These are phyloP conservation scores for Curvularia verruculosa DNA, from an alignment of 2,329 filamentous ascomycete species.

Conservation along the genomic window DNA sequence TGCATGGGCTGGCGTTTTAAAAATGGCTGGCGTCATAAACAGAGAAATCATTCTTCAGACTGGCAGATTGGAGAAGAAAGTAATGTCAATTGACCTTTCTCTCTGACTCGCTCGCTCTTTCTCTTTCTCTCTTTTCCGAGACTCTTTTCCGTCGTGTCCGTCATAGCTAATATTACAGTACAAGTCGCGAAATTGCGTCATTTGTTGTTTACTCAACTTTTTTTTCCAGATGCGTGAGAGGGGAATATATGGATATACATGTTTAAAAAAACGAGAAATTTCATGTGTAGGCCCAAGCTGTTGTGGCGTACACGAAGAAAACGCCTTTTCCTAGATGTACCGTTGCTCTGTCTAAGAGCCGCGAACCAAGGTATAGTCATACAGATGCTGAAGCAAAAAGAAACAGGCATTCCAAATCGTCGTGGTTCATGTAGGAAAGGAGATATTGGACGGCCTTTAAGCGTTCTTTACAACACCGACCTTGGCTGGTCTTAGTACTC, in stretches of 20 bases:
- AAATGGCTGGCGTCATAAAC: constrained; percentile 13
- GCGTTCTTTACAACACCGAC: constrained; percentile 93
- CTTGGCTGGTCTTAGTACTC: constrained; percentile 89
- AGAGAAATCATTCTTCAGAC: neutral
- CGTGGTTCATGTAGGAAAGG: neutral
- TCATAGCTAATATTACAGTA: constrained; percentile 33
- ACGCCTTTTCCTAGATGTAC: constrained; percentile 28
- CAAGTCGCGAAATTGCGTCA: constrained; percentile 17
- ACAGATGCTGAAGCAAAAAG: constrained; percentile 23
- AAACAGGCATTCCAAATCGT: neutral
- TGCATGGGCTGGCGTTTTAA: constrained; percentile 40
- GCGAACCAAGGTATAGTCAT: constrained; percentile 29
- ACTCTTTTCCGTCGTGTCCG: constrained; percentile 11
- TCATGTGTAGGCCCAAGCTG: constrained; percentile 1
- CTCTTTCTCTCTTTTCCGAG: constrained; percentile 4
- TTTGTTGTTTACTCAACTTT: constrained; percentile 11
- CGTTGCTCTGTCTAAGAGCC: constrained; percentile 9
- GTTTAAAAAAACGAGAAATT: constrained; percentile 5
- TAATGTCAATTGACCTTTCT: constrained; percentile 9
- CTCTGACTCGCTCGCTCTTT: neutral
- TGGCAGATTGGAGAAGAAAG: constrained; percentile 4
- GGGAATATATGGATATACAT: constrained; percentile 43
- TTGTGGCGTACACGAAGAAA: constrained; percentile 18
- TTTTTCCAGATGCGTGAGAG: constrained; percentile 33
- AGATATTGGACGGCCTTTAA: constrained; percentile 34